Conservation (phyloP, 139 green algal species). For the Microglena sp. region DNA sequence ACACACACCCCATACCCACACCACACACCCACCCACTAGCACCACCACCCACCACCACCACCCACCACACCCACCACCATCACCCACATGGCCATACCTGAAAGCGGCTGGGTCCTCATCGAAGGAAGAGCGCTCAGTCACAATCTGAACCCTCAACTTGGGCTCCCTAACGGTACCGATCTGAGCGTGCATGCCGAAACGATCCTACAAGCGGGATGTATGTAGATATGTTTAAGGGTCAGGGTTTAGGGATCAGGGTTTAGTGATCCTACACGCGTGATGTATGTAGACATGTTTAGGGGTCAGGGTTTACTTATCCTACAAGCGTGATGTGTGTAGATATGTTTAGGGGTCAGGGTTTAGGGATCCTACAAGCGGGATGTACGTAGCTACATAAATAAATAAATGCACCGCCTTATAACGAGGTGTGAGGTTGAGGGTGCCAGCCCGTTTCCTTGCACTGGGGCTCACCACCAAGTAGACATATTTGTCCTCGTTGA, state of each 20-base stretch:
- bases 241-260: neutral
- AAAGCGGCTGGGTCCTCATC: conserved; percentile 59
- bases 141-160: conserved; percentile 66
- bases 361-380: neutral
- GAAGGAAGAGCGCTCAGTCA: conserved; percentile 72
- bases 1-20: too few relatives aligned
- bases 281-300: too few relatives aligned
- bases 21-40: too few relatives aligned
- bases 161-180: conserved; percentile 68
- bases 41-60: too few relatives aligned
- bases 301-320: too few relatives aligned
- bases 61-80: too few relatives aligned
- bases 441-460: too few relatives aligned
- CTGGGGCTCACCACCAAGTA: too few relatives aligned
- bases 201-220: conserved; percentile 77
- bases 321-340: conserved; percentile 53
- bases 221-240: neutral
- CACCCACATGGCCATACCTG: neutral
- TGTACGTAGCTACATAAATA: too few relatives aligned
- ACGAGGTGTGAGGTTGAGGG: too few relatives aligned
- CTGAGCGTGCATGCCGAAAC: conserved; percentile 80
- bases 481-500: too few relatives aligned
- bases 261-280: neutral
- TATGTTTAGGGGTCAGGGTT: neutral
- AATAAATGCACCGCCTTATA: too few relatives aligned